phyloP scores from a whole-genome alignment of 441 rosid genomes.

The Viola pubescens region DNA sequence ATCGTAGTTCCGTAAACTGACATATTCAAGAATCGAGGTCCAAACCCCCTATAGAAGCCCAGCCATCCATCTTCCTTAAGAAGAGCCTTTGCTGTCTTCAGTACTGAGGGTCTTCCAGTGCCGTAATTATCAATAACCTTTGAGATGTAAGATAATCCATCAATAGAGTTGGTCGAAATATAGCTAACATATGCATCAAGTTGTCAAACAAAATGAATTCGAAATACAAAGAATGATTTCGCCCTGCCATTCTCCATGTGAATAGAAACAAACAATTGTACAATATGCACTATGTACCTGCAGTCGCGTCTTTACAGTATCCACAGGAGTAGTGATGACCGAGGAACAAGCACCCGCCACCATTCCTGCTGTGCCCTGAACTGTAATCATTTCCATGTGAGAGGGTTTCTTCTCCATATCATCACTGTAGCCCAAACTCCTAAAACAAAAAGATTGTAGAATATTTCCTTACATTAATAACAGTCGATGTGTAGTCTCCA shows the following conservation, averaged over 20 bases:
- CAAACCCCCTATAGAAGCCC: constrained; percentile 63
- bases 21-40: constrained; percentile 59
- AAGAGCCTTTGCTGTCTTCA: constrained; percentile 43
- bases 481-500: no score
- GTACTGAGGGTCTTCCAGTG: constrained; percentile 51
- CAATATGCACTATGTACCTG: constrained; percentile 31
- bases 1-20: constrained; percentile 63
- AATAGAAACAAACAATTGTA: no score
- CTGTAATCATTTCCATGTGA: constrained; percentile 47
- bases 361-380: constrained; percentile 57
- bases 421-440: constrained; percentile 51
- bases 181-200: no score
- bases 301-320: constrained; percentile 57
- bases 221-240: no score
- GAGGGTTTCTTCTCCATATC: constrained; percentile 49
- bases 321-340: constrained; percentile 51
- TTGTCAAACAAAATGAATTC: no score
- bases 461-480: no score
- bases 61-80: constrained; percentile 53
- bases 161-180: constrained; percentile 20
- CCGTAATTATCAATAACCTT: constrained; percentile 60
- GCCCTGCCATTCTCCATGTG: no score
- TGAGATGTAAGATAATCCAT: constrained; percentile 7
- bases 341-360: constrained; percentile 62
- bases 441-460: constrained; percentile 7